Evolutionary conservation across 2,329 filamentous ascomycete species (phyloP), one percentile per base, ranked within the genome.

Genomic region (Xylariaceae sp.): DNA sequence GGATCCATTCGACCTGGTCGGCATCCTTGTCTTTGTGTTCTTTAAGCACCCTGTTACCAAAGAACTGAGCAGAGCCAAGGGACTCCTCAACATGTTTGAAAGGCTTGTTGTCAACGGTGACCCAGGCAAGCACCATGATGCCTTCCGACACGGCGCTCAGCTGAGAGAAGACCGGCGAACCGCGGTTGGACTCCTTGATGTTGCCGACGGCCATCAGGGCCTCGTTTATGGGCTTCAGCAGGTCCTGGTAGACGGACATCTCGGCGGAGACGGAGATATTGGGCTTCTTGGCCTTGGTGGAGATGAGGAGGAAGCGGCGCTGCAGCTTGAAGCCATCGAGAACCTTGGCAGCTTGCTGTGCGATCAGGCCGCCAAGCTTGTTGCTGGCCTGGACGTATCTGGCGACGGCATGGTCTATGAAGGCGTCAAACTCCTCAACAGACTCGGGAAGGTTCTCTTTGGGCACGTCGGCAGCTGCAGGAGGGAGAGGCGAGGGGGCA

Each of bases 211-310:
- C 83, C 64, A 88, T 85, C 58, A 96, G 87, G 50, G 88, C 84
- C 55, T 89, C 84, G 72, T 96, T 92, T 56, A 96, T 86, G 59
- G 93, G 91, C 63, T 92, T 90, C 59, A 97, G 78, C 17, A 97
- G 81, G 57, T 90, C 86, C 69, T 89, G 84, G 66, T 86, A 89
- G 3, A 82, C 75, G 9, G 82, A 74, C 63, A 86, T 82, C 44
- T 86, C 82, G 45, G 48, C 54, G 33, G 77, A 64, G 39, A 76
- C 76, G 12, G 69, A 70, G 58, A 88, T 78, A 59, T 94, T 87
- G 18, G 93, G 94, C 74, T 96, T 96, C 79, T 91, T 95, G 18
- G 94, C 87, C 75, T 92, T 94, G 48, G 89, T 93, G 1, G 91
- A 84, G 62, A 97, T 86, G 58, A 95, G 81, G 51, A 99, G 79